A percentile compares a stretch with the other conserved stretches of the same genome.
These are phyloP conservation scores for Fraxinus xanthoxyloides DNA, from an alignment of 305 asterid species.

Conservation along the genomic window DNA sequence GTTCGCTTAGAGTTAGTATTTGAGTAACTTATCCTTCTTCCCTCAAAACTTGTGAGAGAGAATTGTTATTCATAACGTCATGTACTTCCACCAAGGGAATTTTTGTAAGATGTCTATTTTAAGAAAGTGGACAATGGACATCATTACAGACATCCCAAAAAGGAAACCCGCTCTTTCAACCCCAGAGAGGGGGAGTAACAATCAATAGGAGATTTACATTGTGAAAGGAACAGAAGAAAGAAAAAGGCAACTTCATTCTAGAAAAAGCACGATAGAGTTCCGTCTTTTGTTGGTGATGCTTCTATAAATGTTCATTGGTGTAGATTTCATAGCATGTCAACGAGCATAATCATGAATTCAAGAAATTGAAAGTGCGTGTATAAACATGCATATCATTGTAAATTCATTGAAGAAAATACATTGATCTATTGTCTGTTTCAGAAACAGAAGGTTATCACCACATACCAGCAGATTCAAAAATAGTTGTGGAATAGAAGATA, in stretches of 20 bases:
- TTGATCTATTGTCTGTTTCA: background rate
- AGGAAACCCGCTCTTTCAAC: background rate
- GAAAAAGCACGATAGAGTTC: background rate
- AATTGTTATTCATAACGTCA: background rate
- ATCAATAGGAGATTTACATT: background rate
- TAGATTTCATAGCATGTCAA: background rate
- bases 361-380: background rate
- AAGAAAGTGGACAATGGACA: background rate
- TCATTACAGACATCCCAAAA: background rate
- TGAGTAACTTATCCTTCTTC: background rate
- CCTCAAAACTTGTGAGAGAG: background rate
- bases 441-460: constrained; percentile 6
- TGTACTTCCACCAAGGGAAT: background rate
- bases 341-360: background rate
- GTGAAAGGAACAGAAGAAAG: background rate
- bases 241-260: background rate
- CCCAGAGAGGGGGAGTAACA: background rate
- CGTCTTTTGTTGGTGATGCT: background rate
- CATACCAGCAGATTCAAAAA: constrained; percentile 83
- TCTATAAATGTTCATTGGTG: background rate
- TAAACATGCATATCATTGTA: background rate
- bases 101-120: background rate
- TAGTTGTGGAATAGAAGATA: constrained; percentile 75
- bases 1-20: too few species aligned
- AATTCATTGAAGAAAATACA: background rate